phyloP scores from a whole-genome alignment of 371 early-diverging fungal species.

The Globomyces sp. region DNA sequence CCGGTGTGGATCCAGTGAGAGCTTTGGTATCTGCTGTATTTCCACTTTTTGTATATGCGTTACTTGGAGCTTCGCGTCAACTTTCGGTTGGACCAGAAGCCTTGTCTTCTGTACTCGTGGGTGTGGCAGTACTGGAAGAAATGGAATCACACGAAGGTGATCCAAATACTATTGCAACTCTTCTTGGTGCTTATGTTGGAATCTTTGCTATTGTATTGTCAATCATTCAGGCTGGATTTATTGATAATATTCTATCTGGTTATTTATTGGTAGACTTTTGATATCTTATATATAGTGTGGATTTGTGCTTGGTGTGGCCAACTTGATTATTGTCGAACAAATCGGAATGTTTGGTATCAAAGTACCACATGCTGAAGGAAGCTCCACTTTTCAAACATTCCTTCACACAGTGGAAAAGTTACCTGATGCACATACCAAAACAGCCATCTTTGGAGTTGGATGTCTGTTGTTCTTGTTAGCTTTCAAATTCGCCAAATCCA shows the following conservation, averaged over 20 bases:
- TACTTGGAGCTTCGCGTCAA: constrained; percentile 33
- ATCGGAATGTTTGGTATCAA: constrained; percentile 29
- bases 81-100: constrained; percentile 42
- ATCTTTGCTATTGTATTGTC: constrained; percentile 27
- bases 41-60: constrained; percentile 35
- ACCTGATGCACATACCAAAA: constrained; percentile 10
- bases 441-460: constrained; percentile 24
- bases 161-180: constrained; percentile 24
- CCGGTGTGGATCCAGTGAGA: constrained; percentile 25
- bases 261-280: constrained; percentile 25
- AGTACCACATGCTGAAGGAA: constrained; percentile 17
- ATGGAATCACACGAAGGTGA: constrained; percentile 16
- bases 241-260: constrained; percentile 40
- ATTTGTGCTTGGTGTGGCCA: constrained; percentile 27
- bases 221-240: constrained; percentile 36
- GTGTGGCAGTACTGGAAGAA: constrained; percentile 24
- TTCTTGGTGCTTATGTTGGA: constrained; percentile 34
- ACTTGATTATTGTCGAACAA: constrained; percentile 40
- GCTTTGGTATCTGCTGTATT: constrained; percentile 34
- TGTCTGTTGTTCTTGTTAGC: constrained; percentile 32
- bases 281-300: constrained; percentile 18
- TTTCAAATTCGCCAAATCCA: constrained; percentile 21
- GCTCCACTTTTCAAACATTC: neutral
- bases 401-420: constrained; percentile 24
- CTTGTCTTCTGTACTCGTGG: constrained; percentile 36